Conservation (phyloP, 805 yeast genomes). For the Metschnikowia vanudenii region DNA sequence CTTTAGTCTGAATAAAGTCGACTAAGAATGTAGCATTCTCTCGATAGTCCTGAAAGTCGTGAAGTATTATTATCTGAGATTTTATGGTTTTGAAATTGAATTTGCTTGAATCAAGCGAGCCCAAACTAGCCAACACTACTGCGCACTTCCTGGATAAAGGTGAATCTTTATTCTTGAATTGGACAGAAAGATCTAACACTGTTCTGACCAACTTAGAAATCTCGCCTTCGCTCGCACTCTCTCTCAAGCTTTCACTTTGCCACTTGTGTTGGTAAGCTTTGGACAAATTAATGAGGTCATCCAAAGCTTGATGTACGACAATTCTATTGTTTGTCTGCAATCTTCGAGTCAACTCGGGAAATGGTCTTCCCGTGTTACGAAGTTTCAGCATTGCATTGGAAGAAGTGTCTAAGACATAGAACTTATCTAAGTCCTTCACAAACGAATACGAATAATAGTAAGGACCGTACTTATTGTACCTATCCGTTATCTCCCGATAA, state of each 20-base stretch:
- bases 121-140: conserved; percentile 69
- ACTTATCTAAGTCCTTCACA: conserved; percentile 23
- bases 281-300: conserved; percentile 58
- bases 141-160: conserved; percentile 61
- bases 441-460: conserved; percentile 55
- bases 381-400: conserved; percentile 31
- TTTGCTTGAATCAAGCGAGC: conserved; percentile 67
- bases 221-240: conserved; percentile 25
- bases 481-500: conserved; percentile 31
- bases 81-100: conserved; percentile 45
- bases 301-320: conserved; percentile 70
- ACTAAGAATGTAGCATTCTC: conserved; percentile 68
- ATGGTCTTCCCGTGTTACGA: conserved; percentile 33
- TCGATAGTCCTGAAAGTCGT: conserved; percentile 57
- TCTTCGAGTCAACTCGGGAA: conserved; percentile 54
- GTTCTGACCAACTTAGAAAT: conserved; percentile 51
- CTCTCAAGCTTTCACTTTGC: conserved; percentile 42
- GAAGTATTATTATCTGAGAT: conserved; percentile 48
- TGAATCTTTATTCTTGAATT: conserved; percentile 47
- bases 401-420: conserved; percentile 22
- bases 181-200: conserved; percentile 54
- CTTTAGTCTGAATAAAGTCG: conserved; percentile 59
- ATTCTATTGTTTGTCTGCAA: conserved; percentile 61
- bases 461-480: conserved; percentile 44
- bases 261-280: conserved; percentile 49